Base-by-base conservation (phyloP, 2,329 filamentous ascomycete genomes). In the Penicillium corylophilum region DNA sequence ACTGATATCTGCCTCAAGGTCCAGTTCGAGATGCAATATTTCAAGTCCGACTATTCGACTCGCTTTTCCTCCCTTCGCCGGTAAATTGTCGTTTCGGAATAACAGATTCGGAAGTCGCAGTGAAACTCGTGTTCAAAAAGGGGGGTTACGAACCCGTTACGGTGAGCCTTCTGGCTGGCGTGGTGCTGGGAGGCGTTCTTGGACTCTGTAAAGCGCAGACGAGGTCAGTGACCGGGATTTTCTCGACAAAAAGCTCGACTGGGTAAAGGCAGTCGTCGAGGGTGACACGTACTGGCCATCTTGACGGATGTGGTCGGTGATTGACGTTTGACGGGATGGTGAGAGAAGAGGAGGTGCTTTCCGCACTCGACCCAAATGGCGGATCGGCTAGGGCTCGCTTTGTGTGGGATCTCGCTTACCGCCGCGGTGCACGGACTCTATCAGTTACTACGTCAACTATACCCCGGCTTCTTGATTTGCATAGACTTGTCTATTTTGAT, bases 151-250 rank as follows among this genome's bases (percentile, higher is more conserved):
- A 88, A 96, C 93, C 94, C 94, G 85, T 99, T 99, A 77, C 88
- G 87, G 88, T 99, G 94, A 82, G 91, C 92, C 89, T 99, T 99
- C 84, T 89, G 89, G 78, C 85, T 86, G 87, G 94, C 89, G 82
- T 96, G 96, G 83, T 96, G 91, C 85, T 97, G 93, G 74, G 93
- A 96, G 82, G 90, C 95, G 88, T 97, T 97, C 91, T 97, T 97
- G 73, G 94, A 97, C 86, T 97, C 92, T 96, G 76, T 53, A 54
- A 31, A 54, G 57, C 52, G 57, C 46, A 65, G 46, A 53, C 48
- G 50, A 59, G 48, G 62, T 71, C 60, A 71, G 67, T 53, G 50
- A 61, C 59, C 41, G 50, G 47, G 44, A 49, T 39, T 53, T 39
- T 39, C 35, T 45, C 41, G 23, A 48, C 16, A 33, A 6, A 20